These are phyloP conservation scores for Hypsizygus ulmarius DNA, from an alignment of 1,284 basidiomycete genomes.

Conservation along the genomic window DNA sequence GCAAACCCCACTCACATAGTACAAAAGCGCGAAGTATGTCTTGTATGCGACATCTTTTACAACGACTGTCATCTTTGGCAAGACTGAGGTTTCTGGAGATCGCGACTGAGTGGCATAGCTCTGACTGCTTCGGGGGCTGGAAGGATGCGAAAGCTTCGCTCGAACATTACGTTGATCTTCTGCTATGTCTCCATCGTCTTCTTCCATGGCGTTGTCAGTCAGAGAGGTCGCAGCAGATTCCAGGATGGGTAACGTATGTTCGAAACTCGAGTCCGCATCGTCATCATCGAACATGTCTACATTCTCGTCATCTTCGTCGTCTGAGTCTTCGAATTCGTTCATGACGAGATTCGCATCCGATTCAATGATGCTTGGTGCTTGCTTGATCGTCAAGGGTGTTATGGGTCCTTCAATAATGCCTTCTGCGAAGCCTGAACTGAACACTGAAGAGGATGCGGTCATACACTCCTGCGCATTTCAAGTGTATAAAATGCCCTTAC, in stretches of 20 bases:
- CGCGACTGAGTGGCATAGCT: background rate
- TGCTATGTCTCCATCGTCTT: slow-evolving; percentile 23
- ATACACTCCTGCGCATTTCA: no score
- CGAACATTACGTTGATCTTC: slow-evolving; percentile 25
- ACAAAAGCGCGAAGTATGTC: slow-evolving; percentile 81
- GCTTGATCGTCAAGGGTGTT: slow-evolving; percentile 3
- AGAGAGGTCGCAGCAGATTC: slow-evolving; percentile 10
- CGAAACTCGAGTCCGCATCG: slow-evolving; percentile 22
- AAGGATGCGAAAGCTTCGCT: slow-evolving; percentile 21
- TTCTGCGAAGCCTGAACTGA: slow-evolving; percentile 65
- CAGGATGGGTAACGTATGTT: slow-evolving; percentile 11
- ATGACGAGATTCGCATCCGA: slow-evolving; percentile 26
- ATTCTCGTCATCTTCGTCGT: slow-evolving; percentile 54
- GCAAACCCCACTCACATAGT: slow-evolving; percentile 59
- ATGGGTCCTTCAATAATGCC: slow-evolving; percentile 28
- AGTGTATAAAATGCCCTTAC: slow-evolving; percentile 32
- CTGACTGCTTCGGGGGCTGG: slow-evolving; percentile 21
- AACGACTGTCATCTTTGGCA: slow-evolving; percentile 58
- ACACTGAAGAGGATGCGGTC: slow-evolving; percentile 50
- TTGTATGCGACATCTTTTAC: slow-evolving; percentile 78
- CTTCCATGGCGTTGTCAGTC: slow-evolving; percentile 20
- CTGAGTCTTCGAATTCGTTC: slow-evolving; percentile 57
- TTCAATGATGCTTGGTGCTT: slow-evolving; percentile 14
- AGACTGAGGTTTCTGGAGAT: slow-evolving; percentile 23
- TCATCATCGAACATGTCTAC: slow-evolving; percentile 30